Evolutionary conservation across 2,329 filamentous ascomycete genomes (phyloP), one percentile per base, ranked within the genome.

Genomic region (Pyrenophora graminea): DNA sequence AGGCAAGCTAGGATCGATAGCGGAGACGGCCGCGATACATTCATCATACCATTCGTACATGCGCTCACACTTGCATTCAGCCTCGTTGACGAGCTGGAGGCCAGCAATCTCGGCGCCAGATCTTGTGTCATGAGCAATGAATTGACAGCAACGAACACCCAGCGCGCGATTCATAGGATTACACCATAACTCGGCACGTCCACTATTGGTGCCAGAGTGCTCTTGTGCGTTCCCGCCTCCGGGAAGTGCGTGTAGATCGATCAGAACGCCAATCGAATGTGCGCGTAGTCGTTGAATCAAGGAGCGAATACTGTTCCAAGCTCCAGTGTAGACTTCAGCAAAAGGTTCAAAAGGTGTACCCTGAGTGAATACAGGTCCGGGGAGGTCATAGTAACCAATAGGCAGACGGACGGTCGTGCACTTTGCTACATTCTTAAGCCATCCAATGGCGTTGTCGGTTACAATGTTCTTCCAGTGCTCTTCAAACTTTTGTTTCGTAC

Each of bases 351-450:
- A 86, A 0, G 79, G 76, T 1, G 82, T 85, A 2, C 74, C 73
- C 9, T 70, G 59, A 51, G 79, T 81, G 59, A 80, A 84, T 1
- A 73, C 64, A 0, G 77, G 74, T 0, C 80, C 81, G 4, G 66
- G 64, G 4, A 85, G 75, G 3, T 79, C 81, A 62, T 80, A 86
- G 66, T 83, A 85, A 3, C 83, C 83, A 45, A 86, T 80, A 0
- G 83, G 83, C 15, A 86, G 66, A n/a, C 83, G 77, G 36, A 86
- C 77, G 13, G 80, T 80, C 3, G 81, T 85, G 58, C 81, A 82
- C 44, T 77, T 79, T 2, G 80, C 82, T 21, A 76, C 70, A 13
- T 78, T 75, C 5, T 71, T 73, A 19, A 86, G 73, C 78, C 80
- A 85, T 13, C 75, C 68, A 18, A 84, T 73, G 58, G 85, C 81